These are phyloP conservation scores for Leccinum pachyderme DNA, from an alignment of 1,284 basidiomycete genomes.

Conservation along the genomic window DNA sequence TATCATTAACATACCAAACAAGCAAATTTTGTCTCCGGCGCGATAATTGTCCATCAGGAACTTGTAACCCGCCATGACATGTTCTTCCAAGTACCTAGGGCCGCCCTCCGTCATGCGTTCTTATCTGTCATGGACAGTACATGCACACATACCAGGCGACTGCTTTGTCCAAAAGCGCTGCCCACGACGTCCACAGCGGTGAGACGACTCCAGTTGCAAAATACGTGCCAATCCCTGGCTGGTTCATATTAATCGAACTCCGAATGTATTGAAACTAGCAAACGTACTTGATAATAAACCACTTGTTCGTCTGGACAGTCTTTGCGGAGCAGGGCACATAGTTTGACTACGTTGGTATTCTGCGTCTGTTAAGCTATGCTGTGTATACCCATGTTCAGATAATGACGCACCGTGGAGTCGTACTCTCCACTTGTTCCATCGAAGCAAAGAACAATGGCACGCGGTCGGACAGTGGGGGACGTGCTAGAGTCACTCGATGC, in stretches of 20 bases:
- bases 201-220: conserved; percentile 53
- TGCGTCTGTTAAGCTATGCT: conserved; percentile 24
- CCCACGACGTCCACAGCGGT: conserved; percentile 47
- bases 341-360: conserved; percentile 73
- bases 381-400: neutral
- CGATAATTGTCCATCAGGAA: conserved; percentile 69
- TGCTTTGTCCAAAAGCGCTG: conserved; percentile 54
- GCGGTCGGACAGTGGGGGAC: conserved; percentile 18
- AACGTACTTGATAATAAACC: conserved; percentile 63
- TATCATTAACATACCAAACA: conserved; percentile 48
- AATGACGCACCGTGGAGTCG: conserved; percentile 33
- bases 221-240: conserved; percentile 67
- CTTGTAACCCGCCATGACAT: conserved; percentile 62
- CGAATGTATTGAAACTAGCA: neutral
- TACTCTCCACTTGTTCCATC: conserved; percentile 60
- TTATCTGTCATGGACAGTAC: neutral
- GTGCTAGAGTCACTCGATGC: neutral
- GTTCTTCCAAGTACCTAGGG: conserved; percentile 57
- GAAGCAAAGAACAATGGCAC: conserved; percentile 59
- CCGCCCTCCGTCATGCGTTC: neutral
- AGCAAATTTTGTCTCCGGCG: conserved; percentile 56
- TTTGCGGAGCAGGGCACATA: conserved; percentile 62
- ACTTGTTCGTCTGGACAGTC: conserved; percentile 54
- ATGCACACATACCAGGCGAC: conserved; percentile 51
- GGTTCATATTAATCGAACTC: neutral